phyloP scores from a whole-genome alignment of 345 rosid genomes.

The Acer negundo region DNA sequence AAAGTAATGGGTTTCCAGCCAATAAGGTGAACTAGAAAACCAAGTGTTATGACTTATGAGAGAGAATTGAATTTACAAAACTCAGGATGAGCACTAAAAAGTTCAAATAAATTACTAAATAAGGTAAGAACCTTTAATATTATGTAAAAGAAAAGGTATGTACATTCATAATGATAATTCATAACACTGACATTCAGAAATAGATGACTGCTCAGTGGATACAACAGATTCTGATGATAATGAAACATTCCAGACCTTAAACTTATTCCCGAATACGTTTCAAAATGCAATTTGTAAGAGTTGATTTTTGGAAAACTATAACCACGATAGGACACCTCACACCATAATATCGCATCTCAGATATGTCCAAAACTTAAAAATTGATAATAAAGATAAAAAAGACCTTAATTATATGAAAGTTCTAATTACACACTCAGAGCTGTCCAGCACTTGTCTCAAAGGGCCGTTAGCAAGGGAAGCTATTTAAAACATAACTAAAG shows the following conservation, averaged over 20 bases:
- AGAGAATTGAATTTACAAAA: not conserved
- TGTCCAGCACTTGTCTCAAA: not conserved
- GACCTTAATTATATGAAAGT: too few relatives aligned
- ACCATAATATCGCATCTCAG: not conserved
- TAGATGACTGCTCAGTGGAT: not conserved
- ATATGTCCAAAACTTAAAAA: not conserved
- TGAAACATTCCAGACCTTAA: not conserved
- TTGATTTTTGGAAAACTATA: not conserved
- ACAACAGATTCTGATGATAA: not conserved
- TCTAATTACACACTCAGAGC: not conserved
- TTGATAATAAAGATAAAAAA: too few relatives aligned
- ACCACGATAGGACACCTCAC: not conserved
- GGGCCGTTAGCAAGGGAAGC: not conserved
- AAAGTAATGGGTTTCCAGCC: slow-evolving; percentile 10
- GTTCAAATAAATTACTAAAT: not conserved
- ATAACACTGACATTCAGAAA: not conserved
- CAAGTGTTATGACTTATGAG: not conserved
- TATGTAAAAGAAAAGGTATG: not conserved
- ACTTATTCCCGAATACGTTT: not conserved
- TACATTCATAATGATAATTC: not conserved
- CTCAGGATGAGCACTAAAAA: not conserved
- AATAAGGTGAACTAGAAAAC: slow-evolving; percentile 11
- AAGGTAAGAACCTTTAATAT: not conserved
- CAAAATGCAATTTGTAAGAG: not conserved
- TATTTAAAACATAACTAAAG: not conserved